phyloP scores from a whole-genome alignment of 1,139 yeast species.

The Kurtzmaniella quercitrusa region DNA sequence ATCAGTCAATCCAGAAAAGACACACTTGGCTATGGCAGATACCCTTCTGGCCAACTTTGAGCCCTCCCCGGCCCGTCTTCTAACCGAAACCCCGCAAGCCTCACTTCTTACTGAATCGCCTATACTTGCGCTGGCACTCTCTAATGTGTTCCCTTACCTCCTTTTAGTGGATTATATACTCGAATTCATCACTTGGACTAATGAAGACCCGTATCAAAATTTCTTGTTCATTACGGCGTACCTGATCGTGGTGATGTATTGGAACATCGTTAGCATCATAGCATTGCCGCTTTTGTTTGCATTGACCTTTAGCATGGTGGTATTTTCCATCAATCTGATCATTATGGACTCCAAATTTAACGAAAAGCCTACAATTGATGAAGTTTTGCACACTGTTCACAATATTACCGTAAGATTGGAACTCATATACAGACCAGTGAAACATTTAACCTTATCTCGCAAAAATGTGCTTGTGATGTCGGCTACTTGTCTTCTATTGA shows the following conservation, averaged over 20 bases:
- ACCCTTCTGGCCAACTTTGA: constrained; percentile 27
- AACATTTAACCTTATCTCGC: constrained; percentile 22
- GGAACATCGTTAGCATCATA: constrained; percentile 35
- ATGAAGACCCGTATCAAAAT: constrained; percentile 47
- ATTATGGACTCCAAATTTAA: constrained; percentile 39
- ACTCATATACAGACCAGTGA: constrained; percentile 39
- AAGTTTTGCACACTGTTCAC: constrained; percentile 47
- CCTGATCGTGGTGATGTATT: constrained; percentile 40
- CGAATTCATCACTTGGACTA: constrained; percentile 54
- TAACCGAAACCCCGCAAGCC: constrained; percentile 25
- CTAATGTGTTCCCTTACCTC: constrained; percentile 47
- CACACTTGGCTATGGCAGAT: constrained; percentile 4
- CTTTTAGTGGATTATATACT: constrained; percentile 41
- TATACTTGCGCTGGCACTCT: constrained; percentile 41
- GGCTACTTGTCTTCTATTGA: constrained; percentile 30
- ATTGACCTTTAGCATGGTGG: constrained; percentile 32
- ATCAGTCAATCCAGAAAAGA: no score
- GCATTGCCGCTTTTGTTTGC: constrained; percentile 38
- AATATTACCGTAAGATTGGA: constrained; percentile 47
- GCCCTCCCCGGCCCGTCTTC: constrained; percentile 31
- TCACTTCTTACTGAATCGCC: constrained; percentile 41
- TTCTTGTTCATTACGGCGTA: constrained; percentile 39
- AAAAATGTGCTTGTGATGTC: constrained; percentile 29
- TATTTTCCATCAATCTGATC: constrained; percentile 46
- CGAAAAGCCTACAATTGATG: constrained; percentile 56